These are phyloP conservation scores for Hericium coralloides DNA, from an alignment of 768 basidiomycete species.

Conservation along the genomic window DNA sequence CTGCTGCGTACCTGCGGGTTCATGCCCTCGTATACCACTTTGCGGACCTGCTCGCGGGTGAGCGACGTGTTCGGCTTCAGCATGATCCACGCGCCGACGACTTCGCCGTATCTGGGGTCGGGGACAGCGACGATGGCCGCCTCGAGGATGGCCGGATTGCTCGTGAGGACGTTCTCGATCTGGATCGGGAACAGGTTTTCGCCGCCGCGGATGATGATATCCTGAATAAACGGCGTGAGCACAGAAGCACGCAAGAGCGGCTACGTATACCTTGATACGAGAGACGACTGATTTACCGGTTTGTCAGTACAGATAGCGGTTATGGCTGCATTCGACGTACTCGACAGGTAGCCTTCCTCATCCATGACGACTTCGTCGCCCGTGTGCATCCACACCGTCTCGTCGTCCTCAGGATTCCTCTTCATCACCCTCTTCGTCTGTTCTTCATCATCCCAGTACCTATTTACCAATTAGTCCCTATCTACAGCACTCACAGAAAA, in stretches of 20 bases:
- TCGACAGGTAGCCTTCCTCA: constrained; percentile 66
- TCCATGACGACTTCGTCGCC: constrained; percentile 80
- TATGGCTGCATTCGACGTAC: constrained; percentile 30
- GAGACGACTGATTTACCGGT: constrained; percentile 51
- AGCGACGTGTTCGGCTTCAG: constrained; percentile 23
- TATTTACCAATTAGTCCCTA: constrained; percentile 17
- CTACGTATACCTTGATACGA: constrained; percentile 51
- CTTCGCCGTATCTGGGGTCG: constrained; percentile 61
- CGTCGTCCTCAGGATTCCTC: constrained; percentile 36
- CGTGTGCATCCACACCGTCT: constrained; percentile 72
- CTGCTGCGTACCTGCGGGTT: constrained; percentile 61
- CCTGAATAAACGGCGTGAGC: constrained; percentile 28
- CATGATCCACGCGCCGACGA: constrained; percentile 74
- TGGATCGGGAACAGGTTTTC: constrained; percentile 85
- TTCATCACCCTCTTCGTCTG: constrained; percentile 58
- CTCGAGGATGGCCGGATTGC: constrained; percentile 50
- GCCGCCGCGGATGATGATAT: constrained; percentile 84
- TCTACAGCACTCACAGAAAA: background rate
- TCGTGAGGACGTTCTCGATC: constrained; percentile 67
- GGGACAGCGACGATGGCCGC: constrained; percentile 70
- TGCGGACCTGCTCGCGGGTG: constrained; percentile 44
- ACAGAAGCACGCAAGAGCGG: background rate
- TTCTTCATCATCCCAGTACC: constrained; percentile 69
- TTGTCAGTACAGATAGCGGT: background rate
- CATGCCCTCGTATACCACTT: constrained; percentile 47